Evolutionary conservation across 1,284 basidiomycete genomes (phyloP).

Genomic region (Trametes versicolor): DNA sequence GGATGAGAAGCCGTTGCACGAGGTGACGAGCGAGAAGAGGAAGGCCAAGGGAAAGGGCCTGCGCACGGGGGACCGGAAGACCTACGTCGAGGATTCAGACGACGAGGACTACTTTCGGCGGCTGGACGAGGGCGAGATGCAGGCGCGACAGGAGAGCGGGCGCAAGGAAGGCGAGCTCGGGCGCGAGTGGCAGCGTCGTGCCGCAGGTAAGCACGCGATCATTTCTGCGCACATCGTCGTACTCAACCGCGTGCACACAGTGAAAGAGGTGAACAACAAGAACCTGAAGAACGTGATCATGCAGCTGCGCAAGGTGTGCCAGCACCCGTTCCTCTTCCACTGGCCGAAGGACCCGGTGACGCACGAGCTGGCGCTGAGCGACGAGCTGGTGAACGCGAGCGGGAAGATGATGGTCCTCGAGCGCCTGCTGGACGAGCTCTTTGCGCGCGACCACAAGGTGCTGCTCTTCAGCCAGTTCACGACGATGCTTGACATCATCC

Average conservation of each 20-base stretch:
- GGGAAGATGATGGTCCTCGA: conserved; percentile 99
- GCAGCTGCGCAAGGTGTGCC: conserved; percentile 95
- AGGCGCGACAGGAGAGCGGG: conserved; percentile 45
- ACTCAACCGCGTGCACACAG: conserved; percentile 49
- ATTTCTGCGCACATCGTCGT: conserved; percentile 5
- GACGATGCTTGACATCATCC: conserved; percentile 94
- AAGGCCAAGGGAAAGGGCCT: conserved; percentile 38
- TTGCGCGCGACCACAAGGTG: conserved; percentile 87
- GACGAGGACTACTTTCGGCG: conserved; percentile 77
- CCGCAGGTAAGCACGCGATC: conserved; percentile 62
- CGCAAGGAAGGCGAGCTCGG: conserved; percentile 55
- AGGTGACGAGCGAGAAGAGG: conserved; percentile 46
- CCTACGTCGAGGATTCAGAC: conserved; percentile 64
- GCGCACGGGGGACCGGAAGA: conserved; percentile 44
- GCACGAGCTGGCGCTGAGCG: conserved; percentile 67
- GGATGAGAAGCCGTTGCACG: conserved; percentile 38
- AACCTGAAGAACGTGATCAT: conserved; percentile 93
- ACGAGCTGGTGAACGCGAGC: conserved; percentile 85
- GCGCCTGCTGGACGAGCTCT: conserved; percentile 87
- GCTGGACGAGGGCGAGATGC: conserved; percentile 58
- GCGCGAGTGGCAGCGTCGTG: conserved; percentile 63
- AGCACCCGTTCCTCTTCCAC: conserved; percentile 93
- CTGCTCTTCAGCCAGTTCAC: conserved; percentile 96
- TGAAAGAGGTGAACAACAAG: conserved; percentile 90
- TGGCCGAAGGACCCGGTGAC: conserved; percentile 83